These are phyloP conservation scores for Solanum lignicaule DNA, from an alignment of 257 asterid species.

Conservation along the genomic window DNA sequence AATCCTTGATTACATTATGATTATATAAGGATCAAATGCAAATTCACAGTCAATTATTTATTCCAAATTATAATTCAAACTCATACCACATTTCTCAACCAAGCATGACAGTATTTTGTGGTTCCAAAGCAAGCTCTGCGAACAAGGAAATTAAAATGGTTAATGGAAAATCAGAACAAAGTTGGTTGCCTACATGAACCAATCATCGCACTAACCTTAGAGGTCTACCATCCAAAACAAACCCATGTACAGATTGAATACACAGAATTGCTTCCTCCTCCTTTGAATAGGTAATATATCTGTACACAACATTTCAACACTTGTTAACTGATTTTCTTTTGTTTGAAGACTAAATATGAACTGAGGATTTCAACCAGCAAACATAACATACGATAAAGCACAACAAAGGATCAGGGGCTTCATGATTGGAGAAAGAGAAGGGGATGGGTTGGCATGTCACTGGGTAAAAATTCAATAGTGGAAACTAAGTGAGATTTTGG, in stretches of 20 bases:
- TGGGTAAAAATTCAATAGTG: not conserved
- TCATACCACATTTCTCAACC: constrained; percentile 78
- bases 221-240: constrained; percentile 63
- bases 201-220: constrained; percentile 41
- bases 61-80: not conserved
- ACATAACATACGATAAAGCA: not conserved
- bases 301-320: constrained; percentile 8
- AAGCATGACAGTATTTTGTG: constrained; percentile 84
- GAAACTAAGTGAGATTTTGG: not conserved
- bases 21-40: not conserved
- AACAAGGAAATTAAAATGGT: constrained; percentile 10
- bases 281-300: constrained; percentile 83
- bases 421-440: constrained; percentile 5
- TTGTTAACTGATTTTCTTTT: not conserved
- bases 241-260: constrained; percentile 91
- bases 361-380: not conserved
- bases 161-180: not conserved
- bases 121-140: constrained; percentile 93
- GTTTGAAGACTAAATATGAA: not conserved
- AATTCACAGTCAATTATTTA: not conserved
- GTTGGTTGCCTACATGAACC: not conserved
- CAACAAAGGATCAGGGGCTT: constrained; percentile 1
- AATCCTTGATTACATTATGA: not conserved
- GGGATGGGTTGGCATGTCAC: constrained; percentile 7
- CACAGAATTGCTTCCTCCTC: constrained; percentile 94